Evolutionary conservation across 139 green algal genomes (phyloP).

Genomic region (Micromonas commoda): DNA sequence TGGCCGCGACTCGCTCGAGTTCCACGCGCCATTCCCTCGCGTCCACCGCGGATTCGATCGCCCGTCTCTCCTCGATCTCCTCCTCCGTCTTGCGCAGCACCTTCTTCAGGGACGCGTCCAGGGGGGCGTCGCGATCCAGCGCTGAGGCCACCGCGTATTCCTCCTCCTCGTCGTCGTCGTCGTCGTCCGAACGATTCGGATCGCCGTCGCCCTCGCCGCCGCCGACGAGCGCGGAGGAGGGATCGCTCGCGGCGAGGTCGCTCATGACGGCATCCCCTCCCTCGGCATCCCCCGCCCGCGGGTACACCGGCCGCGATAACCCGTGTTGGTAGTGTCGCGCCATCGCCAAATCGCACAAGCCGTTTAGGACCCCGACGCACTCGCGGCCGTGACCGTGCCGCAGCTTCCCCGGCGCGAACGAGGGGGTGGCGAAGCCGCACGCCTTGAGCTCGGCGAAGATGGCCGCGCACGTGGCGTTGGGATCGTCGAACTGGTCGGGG

Average conservation of each 20-base stretch:
- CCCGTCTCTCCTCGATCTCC: constrained; percentile 1
- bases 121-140: too few relatives aligned
- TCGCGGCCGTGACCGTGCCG: constrained; percentile 54
- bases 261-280: too few relatives aligned
- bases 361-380: constrained; percentile 53
- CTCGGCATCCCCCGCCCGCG: too few relatives aligned
- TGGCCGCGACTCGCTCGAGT: constrained; percentile 30
- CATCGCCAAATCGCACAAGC: constrained; percentile 49
- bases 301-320: too few relatives aligned
- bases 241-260: too few relatives aligned
- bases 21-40: constrained; percentile 52
- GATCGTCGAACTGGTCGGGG: constrained; percentile 69
- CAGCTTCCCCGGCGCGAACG: constrained; percentile 56
- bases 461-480: constrained; percentile 53
- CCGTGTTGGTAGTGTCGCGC: too few relatives aligned
- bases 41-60: constrained; percentile 46
- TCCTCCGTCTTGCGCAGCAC: background rate
- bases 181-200: too few relatives aligned
- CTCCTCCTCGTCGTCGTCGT: too few relatives aligned
- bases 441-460: constrained; percentile 42
- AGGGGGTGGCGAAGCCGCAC: constrained; percentile 44
- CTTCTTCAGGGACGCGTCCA: constrained; percentile 1
- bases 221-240: too few relatives aligned
- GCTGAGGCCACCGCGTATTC: too few relatives aligned
- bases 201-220: too few relatives aligned